These are phyloP conservation scores for Aspergillus brasiliensis DNA, from an alignment of 2,329 filamentous ascomycete genomes.

Conservation along the genomic window DNA sequence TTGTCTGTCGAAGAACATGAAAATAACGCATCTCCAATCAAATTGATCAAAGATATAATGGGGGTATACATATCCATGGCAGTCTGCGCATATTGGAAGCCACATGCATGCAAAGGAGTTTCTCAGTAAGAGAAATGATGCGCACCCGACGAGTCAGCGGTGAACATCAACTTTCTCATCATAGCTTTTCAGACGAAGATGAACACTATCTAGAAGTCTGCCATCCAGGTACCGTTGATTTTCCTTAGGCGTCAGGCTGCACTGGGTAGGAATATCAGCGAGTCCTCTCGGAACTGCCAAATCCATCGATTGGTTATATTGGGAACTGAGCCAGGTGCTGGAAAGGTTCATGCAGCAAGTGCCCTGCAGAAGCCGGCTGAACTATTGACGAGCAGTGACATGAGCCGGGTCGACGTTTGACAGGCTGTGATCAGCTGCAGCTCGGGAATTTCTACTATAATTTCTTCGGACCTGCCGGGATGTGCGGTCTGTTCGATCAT, in stretches of 20 bases:
- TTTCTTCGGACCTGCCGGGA: not conserved
- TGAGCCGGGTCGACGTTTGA: not conserved
- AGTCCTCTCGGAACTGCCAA: not conserved
- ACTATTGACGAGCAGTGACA: not conserved
- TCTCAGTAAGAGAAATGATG: not conserved
- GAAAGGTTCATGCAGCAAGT: not conserved
- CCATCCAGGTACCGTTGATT: not conserved
- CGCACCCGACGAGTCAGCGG: not conserved
- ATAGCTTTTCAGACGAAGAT: not conserved
- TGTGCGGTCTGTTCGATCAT: not conserved
- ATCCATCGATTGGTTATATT: not conserved
- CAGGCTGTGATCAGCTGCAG: not conserved
- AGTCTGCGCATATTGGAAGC: not conserved
- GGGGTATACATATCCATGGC: not conserved
- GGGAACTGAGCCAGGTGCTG: not conserved
- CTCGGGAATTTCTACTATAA: not conserved
- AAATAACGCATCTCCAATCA: not conserved
- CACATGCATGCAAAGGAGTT: not conserved
- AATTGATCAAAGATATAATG: not conserved
- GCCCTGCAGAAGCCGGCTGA: constrained; percentile 1
- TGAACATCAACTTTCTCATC: not conserved
- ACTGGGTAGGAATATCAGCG: not conserved
- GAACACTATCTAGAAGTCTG: not conserved
- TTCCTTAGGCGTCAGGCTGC: not conserved
- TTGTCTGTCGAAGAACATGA: not conserved